Evolutionary conservation across 306 rosid genomes (phyloP).

Genomic region (Corylus americana): DNA sequence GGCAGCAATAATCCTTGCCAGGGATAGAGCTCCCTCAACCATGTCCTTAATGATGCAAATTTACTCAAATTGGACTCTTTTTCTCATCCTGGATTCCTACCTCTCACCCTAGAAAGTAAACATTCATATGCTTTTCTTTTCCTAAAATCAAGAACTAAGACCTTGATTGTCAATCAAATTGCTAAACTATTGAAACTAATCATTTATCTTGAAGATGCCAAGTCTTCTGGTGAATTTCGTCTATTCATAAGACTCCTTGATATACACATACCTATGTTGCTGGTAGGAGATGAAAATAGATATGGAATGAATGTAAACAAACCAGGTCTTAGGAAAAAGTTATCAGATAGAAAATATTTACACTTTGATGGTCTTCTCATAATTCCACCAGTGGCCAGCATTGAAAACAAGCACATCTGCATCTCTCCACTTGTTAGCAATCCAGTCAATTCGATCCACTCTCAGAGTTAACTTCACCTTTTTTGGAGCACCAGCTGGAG

Average conservation of each 20-base stretch:
- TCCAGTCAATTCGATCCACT: conserved; percentile 78
- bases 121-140: not conserved
- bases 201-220: not conserved
- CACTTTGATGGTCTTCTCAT: conserved; percentile 72
- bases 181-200: not conserved
- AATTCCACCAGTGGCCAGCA: conserved; percentile 92
- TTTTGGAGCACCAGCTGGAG: conserved; percentile 63
- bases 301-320: conserved; percentile 2
- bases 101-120: not conserved
- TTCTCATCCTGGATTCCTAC: not conserved
- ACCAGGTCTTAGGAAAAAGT: conserved; percentile 16
- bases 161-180: conserved; percentile 2
- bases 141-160: not conserved
- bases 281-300: not conserved
- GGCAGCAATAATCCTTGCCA: not conserved
- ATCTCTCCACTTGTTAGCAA: conserved; percentile 56
- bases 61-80: not conserved
- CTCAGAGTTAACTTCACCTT: conserved; percentile 56
- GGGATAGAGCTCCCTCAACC: not conserved
- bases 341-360: conserved; percentile 29
- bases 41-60: not conserved
- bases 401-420: conserved; percentile 85
- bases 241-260: conserved; percentile 8
- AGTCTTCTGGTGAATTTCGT: not conserved
- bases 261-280: not conserved